A percentile compares a stretch with the other conserved stretches of the same genome.
phyloP scores from a whole-genome alignment of 805 yeast species.

The Pichia membranifaciens region DNA sequence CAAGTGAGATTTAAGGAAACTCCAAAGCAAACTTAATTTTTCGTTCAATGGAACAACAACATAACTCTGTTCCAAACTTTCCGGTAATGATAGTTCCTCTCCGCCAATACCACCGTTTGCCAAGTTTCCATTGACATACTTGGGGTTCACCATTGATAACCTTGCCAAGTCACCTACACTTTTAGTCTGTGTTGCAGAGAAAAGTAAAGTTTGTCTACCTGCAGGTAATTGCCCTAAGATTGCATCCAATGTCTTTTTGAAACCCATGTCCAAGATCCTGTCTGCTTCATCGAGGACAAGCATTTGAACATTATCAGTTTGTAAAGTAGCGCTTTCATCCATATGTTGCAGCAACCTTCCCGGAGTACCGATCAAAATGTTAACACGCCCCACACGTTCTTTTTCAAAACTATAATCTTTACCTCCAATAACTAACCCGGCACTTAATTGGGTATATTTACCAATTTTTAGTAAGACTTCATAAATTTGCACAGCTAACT shows the following conservation, averaged over 20 bases:
- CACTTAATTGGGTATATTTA: slow-evolving; percentile 65
- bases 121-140: slow-evolving; percentile 43
- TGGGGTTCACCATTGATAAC: slow-evolving; percentile 60
- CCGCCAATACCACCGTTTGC: slow-evolving; percentile 14
- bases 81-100: slow-evolving; percentile 54
- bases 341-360: slow-evolving; percentile 86
- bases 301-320: slow-evolving; percentile 66
- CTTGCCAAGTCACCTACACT: slow-evolving; percentile 79
- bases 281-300: slow-evolving; percentile 89
- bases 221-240: slow-evolving; percentile 74
- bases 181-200: slow-evolving; percentile 87
- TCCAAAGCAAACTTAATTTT: slow-evolving; percentile 80
- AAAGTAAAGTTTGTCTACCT: slow-evolving; percentile 74
- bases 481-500: slow-evolving; percentile 83
- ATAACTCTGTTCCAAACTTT: slow-evolving; percentile 77
- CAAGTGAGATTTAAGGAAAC: slow-evolving; percentile 77
- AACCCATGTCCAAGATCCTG: slow-evolving; percentile 90
- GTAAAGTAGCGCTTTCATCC: slow-evolving; percentile 83
- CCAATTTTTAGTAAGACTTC: slow-evolving; percentile 85
- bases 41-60: slow-evolving; percentile 66
- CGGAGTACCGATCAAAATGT: slow-evolving; percentile 85
- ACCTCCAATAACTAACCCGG: slow-evolving; percentile 92
- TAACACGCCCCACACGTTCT: slow-evolving; percentile 72
- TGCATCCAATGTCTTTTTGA: slow-evolving; percentile 74
- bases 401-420: slow-evolving; percentile 78